A percentile compares a stretch with the other conserved stretches of the same genome.
Conservation (phyloP, 257 asterid species). For the Nemophila menziesii region DNA sequence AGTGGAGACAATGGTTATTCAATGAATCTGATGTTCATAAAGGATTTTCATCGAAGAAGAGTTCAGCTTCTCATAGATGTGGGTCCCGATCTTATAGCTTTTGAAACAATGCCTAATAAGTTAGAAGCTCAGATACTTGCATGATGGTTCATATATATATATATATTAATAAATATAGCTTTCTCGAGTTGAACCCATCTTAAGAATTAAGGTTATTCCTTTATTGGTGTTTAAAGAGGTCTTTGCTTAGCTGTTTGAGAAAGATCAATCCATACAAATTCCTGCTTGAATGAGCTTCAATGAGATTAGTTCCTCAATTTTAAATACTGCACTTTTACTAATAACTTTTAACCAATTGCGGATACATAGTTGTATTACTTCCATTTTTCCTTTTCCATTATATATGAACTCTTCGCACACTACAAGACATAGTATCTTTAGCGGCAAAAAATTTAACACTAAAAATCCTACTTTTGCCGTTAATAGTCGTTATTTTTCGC, state of each 20-base stretch:
- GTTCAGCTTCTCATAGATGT: slow-evolving; percentile 71
- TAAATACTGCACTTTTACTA: too few species aligned
- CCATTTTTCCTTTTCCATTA: too few species aligned
- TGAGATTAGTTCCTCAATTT: too few species aligned
- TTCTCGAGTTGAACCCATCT: neutral
- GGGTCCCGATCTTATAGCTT: slow-evolving; percentile 76
- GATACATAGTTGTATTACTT: too few species aligned
- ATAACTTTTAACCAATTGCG: too few species aligned
- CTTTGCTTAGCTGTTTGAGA: slow-evolving; percentile 63
- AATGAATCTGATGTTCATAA: slow-evolving; percentile 51
- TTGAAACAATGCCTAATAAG: slow-evolving; percentile 82
- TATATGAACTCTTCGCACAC: too few species aligned
- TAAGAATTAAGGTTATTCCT: neutral
- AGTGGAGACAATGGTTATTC: slow-evolving; percentile 82
- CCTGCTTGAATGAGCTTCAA: slow-evolving; percentile 89
- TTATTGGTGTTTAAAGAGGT: slow-evolving; percentile 37
- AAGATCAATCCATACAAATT: slow-evolving; percentile 48
- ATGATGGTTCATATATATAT: neutral
- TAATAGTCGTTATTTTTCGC: too few species aligned
- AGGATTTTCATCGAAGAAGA: slow-evolving; percentile 74
- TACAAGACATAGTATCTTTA: too few species aligned
- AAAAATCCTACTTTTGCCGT: too few species aligned
- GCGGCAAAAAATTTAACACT: too few species aligned
- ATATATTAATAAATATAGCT: neutral
- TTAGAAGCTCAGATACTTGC: slow-evolving; percentile 72